Conservation (phyloP, 768 basidiomycete genomes). For the Aureoboletus auriporus region DNA sequence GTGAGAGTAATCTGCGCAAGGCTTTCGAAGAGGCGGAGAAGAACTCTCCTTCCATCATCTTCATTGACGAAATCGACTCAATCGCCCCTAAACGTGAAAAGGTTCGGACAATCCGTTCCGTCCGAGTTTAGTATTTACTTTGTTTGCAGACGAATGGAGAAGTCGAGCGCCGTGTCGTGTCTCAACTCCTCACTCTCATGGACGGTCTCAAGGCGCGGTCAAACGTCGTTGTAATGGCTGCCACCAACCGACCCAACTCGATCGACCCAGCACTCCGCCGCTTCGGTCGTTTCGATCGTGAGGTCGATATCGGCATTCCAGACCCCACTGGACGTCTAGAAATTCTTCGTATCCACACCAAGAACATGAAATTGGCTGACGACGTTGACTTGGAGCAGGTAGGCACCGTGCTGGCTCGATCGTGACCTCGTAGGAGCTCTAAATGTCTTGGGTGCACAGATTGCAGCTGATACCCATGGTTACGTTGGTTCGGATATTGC, state of each 20-base stretch:
- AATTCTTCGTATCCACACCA: slow-evolving; percentile 98
- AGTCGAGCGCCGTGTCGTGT: slow-evolving; percentile 98
- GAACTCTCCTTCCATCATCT: slow-evolving; percentile 99
- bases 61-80: slow-evolving; percentile 99
- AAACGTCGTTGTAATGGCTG: slow-evolving; percentile 99
- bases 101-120: slow-evolving; percentile 36
- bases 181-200: slow-evolving; percentile 98
- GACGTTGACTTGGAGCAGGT: slow-evolving; percentile 98
- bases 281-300: slow-evolving; percentile 98
- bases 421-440: not conserved
- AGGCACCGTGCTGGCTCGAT: not conserved
- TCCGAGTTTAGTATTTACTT: slow-evolving; percentile 4
- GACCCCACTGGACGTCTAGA: slow-evolving; percentile 99
- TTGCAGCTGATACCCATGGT: slow-evolving; percentile 98
- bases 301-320: slow-evolving; percentile 98
- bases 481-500: slow-evolving; percentile 99
- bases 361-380: slow-evolving; percentile 98
- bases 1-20: slow-evolving; percentile 94
- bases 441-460: slow-evolving; percentile 41
- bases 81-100: slow-evolving; percentile 99
- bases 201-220: slow-evolving; percentile 98
- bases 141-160: slow-evolving; percentile 87
- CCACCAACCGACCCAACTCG: slow-evolving; percentile 97
- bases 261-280: slow-evolving; percentile 98
- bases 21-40: slow-evolving; percentile 99